A percentile compares a stretch with the other conserved stretches of the same genome.
Evolutionary conservation across 2,329 filamentous ascomycete genomes (phyloP).

Genomic region (Purpureocillium lavendulum): DNA sequence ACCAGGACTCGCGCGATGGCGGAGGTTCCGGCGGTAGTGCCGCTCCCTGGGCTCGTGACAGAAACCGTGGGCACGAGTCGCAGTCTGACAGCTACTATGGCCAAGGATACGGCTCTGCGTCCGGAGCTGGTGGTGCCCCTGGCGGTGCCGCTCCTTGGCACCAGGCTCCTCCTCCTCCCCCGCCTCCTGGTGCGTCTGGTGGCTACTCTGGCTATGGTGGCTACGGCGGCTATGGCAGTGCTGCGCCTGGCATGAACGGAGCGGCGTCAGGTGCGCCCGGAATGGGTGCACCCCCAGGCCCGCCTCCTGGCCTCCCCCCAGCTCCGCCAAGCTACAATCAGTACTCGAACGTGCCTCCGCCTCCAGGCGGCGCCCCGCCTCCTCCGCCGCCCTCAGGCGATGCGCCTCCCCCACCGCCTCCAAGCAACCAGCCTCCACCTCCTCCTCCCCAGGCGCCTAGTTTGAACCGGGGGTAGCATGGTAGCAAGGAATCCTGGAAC

Average conservation of each 20-base stretch:
- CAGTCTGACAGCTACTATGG: conserved; percentile 18
- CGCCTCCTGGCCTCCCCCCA: conserved; percentile 30
- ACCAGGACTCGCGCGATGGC: conserved; percentile 41
- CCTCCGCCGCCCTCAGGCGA: conserved; percentile 51
- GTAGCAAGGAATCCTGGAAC: not conserved
- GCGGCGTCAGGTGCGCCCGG: conserved; percentile 26
- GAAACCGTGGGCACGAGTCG: conserved; percentile 37
- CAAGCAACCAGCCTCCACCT: conserved; percentile 54
- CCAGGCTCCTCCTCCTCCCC: conserved; percentile 33
- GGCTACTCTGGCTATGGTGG: conserved; percentile 47
- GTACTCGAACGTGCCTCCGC: conserved; percentile 37
- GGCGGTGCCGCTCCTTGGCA: conserved; percentile 34
- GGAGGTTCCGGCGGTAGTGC: conserved; percentile 28
- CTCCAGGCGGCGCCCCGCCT: conserved; percentile 27
- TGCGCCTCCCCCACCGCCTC: conserved; percentile 54
- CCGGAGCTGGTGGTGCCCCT: conserved; percentile 10
- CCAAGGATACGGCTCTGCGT: conserved; percentile 6
- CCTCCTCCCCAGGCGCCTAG: conserved; percentile 50
- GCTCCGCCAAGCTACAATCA: conserved; percentile 54
- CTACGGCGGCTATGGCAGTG: conserved; percentile 38
- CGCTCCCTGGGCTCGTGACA: conserved; percentile 56
- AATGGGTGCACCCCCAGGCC: conserved; percentile 32
- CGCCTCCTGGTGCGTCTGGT: conserved; percentile 41
- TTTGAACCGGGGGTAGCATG: conserved; percentile 3
- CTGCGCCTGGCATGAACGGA: conserved; percentile 2